Percentiles rank a stretch among this genome's conserved stretches.
Conservation (phyloP, 306 rosid genomes). For the Parietaria judaica region DNA sequence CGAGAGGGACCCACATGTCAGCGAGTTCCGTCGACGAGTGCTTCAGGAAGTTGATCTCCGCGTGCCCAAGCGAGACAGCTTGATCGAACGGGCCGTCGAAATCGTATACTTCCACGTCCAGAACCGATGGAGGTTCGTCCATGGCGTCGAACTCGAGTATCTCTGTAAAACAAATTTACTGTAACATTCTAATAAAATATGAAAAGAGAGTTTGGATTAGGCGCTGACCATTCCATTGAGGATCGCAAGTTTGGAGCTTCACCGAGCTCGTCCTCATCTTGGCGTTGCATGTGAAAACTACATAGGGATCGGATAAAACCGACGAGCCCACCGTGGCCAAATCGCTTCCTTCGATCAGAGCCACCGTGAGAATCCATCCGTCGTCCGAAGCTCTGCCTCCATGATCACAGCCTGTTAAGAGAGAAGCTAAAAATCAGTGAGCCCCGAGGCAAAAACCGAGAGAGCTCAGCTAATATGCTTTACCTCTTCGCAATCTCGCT, state of each 20-base stretch:
- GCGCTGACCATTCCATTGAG: conserved; percentile 83
- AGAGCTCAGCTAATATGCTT: not conserved
- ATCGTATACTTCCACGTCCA: conserved; percentile 71
- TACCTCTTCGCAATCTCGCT: conserved; percentile 73
- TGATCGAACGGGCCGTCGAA: conserved; percentile 91
- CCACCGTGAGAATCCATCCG: conserved; percentile 89
- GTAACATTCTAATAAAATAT: not conserved
- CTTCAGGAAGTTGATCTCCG: conserved; percentile 81
- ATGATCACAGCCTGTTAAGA: conserved; percentile 63
- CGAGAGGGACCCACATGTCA: conserved; percentile 77
- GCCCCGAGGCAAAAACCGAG: conserved; percentile 9
- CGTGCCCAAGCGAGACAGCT: conserved; percentile 73
- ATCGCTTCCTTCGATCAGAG: conserved; percentile 65
- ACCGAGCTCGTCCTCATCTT: conserved; percentile 90
- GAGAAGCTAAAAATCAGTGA: conserved; percentile 16
- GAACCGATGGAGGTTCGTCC: conserved; percentile 93
- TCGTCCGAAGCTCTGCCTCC: conserved; percentile 76
- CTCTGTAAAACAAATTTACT: conserved; percentile 39
- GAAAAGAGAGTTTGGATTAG: conserved; percentile 6
- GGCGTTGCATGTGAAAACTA: conserved; percentile 76
- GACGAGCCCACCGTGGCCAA: conserved; percentile 54
- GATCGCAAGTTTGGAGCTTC: conserved; percentile 61
- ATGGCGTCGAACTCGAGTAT: conserved; percentile 86
- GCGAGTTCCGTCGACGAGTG: conserved; percentile 68
- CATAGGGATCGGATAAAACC: conserved; percentile 66